Base-by-base conservation (phyloP, 2,329 filamentous ascomycete genomes). In the Tolypocladium pustulatum region DNA sequence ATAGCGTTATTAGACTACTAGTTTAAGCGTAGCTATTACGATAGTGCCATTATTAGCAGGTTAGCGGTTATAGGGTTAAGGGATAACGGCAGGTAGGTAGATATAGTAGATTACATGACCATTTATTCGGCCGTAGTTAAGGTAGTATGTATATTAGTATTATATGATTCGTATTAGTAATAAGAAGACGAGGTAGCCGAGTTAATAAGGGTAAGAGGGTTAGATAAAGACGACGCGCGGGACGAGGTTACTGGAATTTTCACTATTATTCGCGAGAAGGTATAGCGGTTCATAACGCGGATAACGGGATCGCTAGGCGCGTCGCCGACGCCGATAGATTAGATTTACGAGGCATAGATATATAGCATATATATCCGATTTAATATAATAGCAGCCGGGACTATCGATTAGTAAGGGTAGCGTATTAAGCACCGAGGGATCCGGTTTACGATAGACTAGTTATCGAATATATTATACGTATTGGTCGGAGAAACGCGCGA, bases 81-180 rank as follows among this genome's bases (percentile, higher is more conserved):
- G 3, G 54, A 59, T 4, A 58, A 63, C 17, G 56, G 60, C 15
- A 53, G 58, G 4, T 63, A 27, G 56, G 22, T 60, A 0, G 12
- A 54, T 0, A 53, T 54, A 2, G 22, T 32, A 1, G 55, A 64
- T 49, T 64, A 64, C 13, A 65, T 43, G 40, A 56, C 37, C 1
- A 58, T 59, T 13, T 63, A 61, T 43, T 64, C 58, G 27, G 61
- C 55, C 20, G 52, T 65, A 6, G 62, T 65, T n/a, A n/a, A n/a
- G n/a, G n/a, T n/a, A n/a, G n/a, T n/a, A n/a, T n/a, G n/a, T n/a
- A n/a, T n/a, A n/a, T n/a, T n/a, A n/a, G n/a, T n/a, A n/a, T n/a
- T n/a, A n/a, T n/a, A n/a, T n/a, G n/a, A n/a, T n/a, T n/a, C n/a
- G n/a, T n/a, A n/a, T n/a, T n/a, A n/a, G n/a, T n/a, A n/a, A n/a